A percentile compares a stretch with the other conserved stretches of the same genome.
Evolutionary conservation across 1,284 basidiomycete genomes (phyloP).

Genomic region (Leccinum solheimii): DNA sequence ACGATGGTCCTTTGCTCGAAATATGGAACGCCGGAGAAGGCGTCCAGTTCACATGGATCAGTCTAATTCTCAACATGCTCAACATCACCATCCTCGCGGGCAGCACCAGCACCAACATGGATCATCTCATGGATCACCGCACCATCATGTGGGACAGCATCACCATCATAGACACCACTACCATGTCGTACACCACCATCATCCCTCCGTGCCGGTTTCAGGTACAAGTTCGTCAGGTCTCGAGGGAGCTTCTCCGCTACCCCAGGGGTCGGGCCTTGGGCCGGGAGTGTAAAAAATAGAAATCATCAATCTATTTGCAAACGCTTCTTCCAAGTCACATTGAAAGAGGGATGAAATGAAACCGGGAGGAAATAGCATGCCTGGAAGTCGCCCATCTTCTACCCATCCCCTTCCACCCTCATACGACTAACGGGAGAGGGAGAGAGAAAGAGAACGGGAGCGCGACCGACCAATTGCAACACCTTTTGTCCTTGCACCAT

Average conservation of each 20-base stretch:
- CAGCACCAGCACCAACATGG: constrained; percentile 37
- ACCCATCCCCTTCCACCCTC: constrained; percentile 31
- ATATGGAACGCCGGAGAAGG: background rate
- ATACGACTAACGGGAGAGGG: constrained; percentile 30
- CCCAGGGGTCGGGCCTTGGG: constrained; percentile 21
- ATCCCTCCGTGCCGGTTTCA: constrained; percentile 13
- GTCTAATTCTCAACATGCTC: constrained; percentile 30
- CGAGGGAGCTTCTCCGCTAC: constrained; percentile 22
- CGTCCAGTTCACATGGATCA: constrained; percentile 24
- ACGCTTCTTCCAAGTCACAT: constrained; percentile 27
- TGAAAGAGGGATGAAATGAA: constrained; percentile 34
- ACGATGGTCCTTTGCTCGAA: background rate
- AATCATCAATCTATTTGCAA: constrained; percentile 33
- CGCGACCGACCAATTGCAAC: constrained; percentile 35
- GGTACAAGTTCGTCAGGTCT: constrained; percentile 21
- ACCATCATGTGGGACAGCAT: constrained; percentile 36
- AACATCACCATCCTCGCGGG: constrained; percentile 34
- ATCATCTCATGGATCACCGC: constrained; percentile 27
- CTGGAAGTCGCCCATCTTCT: constrained; percentile 32
- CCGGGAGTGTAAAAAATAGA: constrained; percentile 36
- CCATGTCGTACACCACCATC: constrained; percentile 47
- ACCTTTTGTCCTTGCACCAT: constrained; percentile 36
- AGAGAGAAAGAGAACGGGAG: constrained; percentile 26
- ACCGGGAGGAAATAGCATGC: constrained; percentile 27
- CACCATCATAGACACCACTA: constrained; percentile 46